phyloP scores from a whole-genome alignment of 805 yeast genomes.

The Wickerhamiella azymoides region DNA sequence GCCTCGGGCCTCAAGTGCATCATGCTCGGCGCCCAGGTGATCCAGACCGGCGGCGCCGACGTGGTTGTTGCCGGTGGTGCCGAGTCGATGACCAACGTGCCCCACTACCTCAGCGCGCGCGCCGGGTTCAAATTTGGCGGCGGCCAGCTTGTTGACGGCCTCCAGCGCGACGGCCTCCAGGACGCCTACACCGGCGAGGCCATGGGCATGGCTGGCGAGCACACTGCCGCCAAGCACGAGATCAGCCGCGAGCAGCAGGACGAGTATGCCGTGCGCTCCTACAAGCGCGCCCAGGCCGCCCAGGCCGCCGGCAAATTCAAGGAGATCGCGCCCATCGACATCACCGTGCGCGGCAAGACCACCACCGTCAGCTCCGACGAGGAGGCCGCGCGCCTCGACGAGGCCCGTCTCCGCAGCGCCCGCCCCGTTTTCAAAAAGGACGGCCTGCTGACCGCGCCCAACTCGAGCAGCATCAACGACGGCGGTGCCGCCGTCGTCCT shows the following conservation, averaged over 20 bases:
- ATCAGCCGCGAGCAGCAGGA: constrained; percentile 81
- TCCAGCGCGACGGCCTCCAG: constrained; percentile 80
- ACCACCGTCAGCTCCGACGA: constrained; percentile 62
- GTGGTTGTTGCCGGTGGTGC: constrained; percentile 95
- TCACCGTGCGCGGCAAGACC: constrained; percentile 82
- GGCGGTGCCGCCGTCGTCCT: constrained; percentile 94
- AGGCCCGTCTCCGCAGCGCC: constrained; percentile 61
- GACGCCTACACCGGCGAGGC: constrained; percentile 81
- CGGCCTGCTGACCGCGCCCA: constrained; percentile 96
- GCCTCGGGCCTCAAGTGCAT: constrained; percentile 92
- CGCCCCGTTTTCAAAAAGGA: constrained; percentile 92
- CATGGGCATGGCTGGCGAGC: constrained; percentile 97
- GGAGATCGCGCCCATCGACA: constrained; percentile 79
- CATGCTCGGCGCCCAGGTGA: constrained; percentile 80
- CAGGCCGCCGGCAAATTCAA: constrained; percentile 66
- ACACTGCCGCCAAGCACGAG: constrained; percentile 73
- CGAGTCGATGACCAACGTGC: constrained; percentile 92
- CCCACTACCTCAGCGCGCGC: constrained; percentile 87
- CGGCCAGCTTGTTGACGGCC: constrained; percentile 64
- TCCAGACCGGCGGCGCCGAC: constrained; percentile 78
- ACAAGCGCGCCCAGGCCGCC: constrained; percentile 76
- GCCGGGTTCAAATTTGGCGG: constrained; percentile 86
- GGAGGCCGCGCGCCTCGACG: constrained; percentile 67
- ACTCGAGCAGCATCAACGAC: constrained; percentile 91
- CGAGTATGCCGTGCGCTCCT: constrained; percentile 69